Base-by-base conservation (phyloP, 2,329 filamentous ascomycete genomes). In the Parafenestella ontariensis region DNA sequence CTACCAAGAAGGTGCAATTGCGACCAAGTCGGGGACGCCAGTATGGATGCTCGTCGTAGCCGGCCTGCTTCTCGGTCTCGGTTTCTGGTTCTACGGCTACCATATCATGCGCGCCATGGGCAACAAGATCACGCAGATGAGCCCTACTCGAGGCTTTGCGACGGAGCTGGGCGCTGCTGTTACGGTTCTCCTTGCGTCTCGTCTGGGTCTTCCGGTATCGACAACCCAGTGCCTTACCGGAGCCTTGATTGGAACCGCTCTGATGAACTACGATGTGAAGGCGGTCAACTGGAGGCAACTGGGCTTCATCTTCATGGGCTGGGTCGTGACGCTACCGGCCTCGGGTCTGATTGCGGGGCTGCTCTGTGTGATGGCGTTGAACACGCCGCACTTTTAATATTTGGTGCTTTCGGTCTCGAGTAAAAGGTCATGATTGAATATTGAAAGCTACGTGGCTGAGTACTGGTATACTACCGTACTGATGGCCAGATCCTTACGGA, bases 71-170 rank as follows among this genome's bases (percentile, higher is more conserved):
- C 82, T 87, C 39, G 81, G 81, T 43, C 69, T 86, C 41, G 85
- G 85, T 56, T 78, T 87, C 54, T 84, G 83, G 80, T 85, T 84
- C 24, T 87, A 86, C 59, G 85, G 84, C 8, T 87, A 87, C 72
- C 82, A 86, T 68, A 87, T 87, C 68, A 88, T 88, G 85, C 79
- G 81, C 40, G 83, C 83, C 64, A 77, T 87, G 56, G 85, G 85
- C 52, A 87, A 87, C 76, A 81, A 82, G 61, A 79, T 87, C 55
- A 87, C 85, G 15, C 81, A 85, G 26, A 84, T 86, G 78, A 85
- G 83, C 1, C 85, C 85, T 3, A 80, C 81, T 6, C 81, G 84
- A 61, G 85, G 85, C 0, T 71, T 66, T 24, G 59, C 68, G 4
- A 65, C 68, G 20, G 69, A 72, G 52, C 44, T 72, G 20, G 69